Evolutionary conservation across 2,329 filamentous ascomycete species (phyloP).

Genomic region (Botrytis elliptica): DNA sequence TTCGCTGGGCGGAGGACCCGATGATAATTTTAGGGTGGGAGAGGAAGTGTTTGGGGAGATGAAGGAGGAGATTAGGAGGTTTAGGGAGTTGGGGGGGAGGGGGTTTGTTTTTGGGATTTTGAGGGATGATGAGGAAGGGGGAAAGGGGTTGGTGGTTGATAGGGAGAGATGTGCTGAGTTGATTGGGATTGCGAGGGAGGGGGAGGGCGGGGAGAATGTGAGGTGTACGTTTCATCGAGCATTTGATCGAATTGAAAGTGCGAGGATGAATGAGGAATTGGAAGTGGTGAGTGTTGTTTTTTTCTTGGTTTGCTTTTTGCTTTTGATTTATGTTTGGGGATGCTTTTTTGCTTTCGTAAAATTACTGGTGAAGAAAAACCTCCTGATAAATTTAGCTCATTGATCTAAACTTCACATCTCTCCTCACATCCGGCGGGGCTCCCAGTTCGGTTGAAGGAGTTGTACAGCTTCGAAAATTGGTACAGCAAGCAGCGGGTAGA

Average conservation of each 20-base stretch:
- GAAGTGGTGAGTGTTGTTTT: slow-evolving; percentile 38
- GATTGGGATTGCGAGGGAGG: slow-evolving; percentile 36
- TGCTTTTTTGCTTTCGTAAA: background rate
- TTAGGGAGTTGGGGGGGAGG: slow-evolving; percentile 41
- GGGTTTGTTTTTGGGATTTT: slow-evolving; percentile 56
- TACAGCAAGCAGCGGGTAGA: slow-evolving; percentile 36
- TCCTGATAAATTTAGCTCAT: background rate
- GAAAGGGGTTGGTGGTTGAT: slow-evolving; percentile 40
- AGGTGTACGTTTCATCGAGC: slow-evolving; percentile 56
- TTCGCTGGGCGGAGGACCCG: accelerated
- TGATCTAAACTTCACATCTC: slow-evolving; percentile 40
- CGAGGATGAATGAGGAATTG: slow-evolving; percentile 24
- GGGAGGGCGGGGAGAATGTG: slow-evolving; percentile 37
- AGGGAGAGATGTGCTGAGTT: slow-evolving; percentile 43
- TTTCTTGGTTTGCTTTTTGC: background rate
- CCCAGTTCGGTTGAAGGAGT: slow-evolving; percentile 27
- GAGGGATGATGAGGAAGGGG: slow-evolving; percentile 14
- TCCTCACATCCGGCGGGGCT: slow-evolving; percentile 50
- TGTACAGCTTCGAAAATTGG: slow-evolving; percentile 35
- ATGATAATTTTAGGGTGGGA: background rate
- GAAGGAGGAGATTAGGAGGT: slow-evolving; percentile 42
- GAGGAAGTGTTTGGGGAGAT: slow-evolving; percentile 37
- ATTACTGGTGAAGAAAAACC: background rate
- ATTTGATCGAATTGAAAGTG: slow-evolving; percentile 44
- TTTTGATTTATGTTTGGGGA: background rate